These are phyloP conservation scores for Salvia rosmarinus DNA, from an alignment of 257 asterid genomes.

Conservation along the genomic window DNA sequence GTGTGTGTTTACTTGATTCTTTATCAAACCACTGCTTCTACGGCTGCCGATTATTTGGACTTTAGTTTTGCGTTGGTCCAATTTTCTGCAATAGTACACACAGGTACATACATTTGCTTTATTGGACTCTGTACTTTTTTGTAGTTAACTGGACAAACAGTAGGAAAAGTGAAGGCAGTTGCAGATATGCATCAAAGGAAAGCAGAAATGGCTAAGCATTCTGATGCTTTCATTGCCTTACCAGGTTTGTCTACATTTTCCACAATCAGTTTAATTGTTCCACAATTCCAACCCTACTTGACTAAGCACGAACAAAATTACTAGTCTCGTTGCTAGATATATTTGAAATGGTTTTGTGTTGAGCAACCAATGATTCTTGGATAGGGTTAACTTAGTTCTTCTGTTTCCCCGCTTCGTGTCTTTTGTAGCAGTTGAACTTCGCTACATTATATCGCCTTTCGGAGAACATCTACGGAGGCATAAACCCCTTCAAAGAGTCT, in stretches of 20 bases:
- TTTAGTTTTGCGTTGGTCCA: constrained; percentile 37
- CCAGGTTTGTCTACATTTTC: constrained; percentile 62
- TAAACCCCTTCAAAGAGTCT: neutral
- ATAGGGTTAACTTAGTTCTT: neutral
- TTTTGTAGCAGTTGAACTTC: neutral
- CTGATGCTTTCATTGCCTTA: constrained; percentile 99
- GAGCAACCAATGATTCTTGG: neutral
- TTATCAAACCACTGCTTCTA: constrained; percentile 36
- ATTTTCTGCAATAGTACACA: constrained; percentile 43
- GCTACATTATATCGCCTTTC: neutral
- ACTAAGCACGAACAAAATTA: no score
- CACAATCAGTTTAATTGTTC: neutral
- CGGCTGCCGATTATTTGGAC: constrained; percentile 35
- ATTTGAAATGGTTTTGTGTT: neutral
- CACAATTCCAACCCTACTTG: neutral
- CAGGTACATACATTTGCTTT: constrained; percentile 26
- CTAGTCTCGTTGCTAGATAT: neutral
- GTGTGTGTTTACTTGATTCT: constrained; percentile 31
- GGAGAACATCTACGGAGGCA: neutral
- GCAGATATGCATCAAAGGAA: constrained; percentile 98
- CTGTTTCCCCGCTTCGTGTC: neutral
- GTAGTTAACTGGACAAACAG: constrained; percentile 97
- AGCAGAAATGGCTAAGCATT: constrained; percentile 96
- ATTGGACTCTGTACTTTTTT: constrained; percentile 34
- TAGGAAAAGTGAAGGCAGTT: constrained; percentile 99